Percentiles rank a stretch among this genome's conserved stretches.
These are phyloP conservation scores for Didymella keratinophila DNA, from an alignment of 2,329 filamentous ascomycete genomes.

Conservation along the genomic window DNA sequence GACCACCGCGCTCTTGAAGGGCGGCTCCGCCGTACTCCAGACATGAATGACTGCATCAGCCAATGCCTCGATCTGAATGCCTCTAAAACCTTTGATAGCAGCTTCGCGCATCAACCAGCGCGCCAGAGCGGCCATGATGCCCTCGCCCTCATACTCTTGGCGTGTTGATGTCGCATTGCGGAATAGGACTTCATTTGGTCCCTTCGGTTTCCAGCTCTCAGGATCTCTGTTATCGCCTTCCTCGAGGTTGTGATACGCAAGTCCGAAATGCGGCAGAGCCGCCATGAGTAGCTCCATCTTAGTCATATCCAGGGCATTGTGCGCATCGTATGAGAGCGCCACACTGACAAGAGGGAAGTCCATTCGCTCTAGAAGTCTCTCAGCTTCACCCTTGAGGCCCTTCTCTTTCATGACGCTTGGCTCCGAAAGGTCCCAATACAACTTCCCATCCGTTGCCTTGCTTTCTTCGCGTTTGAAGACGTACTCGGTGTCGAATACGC, in stretches of 20 bases:
- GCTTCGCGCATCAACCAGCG: slow-evolving; percentile 51
- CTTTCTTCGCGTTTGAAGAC: slow-evolving; percentile 46
- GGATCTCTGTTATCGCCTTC: slow-evolving; percentile 34
- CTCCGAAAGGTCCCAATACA: slow-evolving; percentile 36
- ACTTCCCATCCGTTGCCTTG: slow-evolving; percentile 32
- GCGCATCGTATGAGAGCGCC: slow-evolving; percentile 47
- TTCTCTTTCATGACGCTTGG: slow-evolving; percentile 26
- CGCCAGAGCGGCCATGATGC: slow-evolving; percentile 47
- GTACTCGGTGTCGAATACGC: slow-evolving; percentile 53
- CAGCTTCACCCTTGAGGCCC: slow-evolving; percentile 30
- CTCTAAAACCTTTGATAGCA: slow-evolving; percentile 41
- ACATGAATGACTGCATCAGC: slow-evolving; percentile 41
- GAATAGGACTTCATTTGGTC: slow-evolving; percentile 42
- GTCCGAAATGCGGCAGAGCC: slow-evolving; percentile 35
- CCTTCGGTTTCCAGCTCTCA: slow-evolving; percentile 39
- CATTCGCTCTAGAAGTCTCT: slow-evolving; percentile 45
- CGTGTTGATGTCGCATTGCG: slow-evolving; percentile 51
- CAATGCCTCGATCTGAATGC: slow-evolving; percentile 49
- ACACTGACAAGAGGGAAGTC: slow-evolving; percentile 53
- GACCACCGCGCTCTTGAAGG: slow-evolving; percentile 35
- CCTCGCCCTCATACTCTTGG: slow-evolving; percentile 45
- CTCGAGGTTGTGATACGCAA: slow-evolving; percentile 33
- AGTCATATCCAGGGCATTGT: slow-evolving; percentile 34
- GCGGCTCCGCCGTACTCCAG: slow-evolving; percentile 39
- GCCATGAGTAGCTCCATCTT: slow-evolving; percentile 35